Base-by-base conservation (phyloP, 805 yeast species). In the Pichia manshurica region DNA sequence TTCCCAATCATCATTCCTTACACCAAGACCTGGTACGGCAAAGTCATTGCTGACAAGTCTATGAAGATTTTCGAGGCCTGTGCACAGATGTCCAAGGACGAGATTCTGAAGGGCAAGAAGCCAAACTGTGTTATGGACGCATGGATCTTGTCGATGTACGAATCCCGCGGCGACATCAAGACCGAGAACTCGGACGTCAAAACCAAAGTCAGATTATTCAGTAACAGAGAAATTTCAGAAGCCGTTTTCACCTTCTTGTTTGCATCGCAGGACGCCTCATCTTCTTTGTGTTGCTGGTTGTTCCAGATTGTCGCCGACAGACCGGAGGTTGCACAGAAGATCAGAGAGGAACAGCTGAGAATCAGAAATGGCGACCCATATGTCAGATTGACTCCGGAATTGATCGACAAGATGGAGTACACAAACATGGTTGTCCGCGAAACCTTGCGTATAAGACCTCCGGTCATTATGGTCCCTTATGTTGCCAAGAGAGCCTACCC, bases 1-100 rank as follows among this genome's bases (percentile, higher is more conserved):
- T 93, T 93, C 81, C 99, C 99, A 53, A 87, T 93, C 59, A 91
- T 93, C 54, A 67, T 93, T 42, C 99, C 99, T 28, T 93, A 77
- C 75, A 89, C 99, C 52, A 93, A 91, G 72, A 84, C 99, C 32
- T 93, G 99, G 99, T 87, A 90, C 68, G 99, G 99, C 56, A 84
- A 87, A 72, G 81, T 77, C 63, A 85, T 90, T 61, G 95, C 97
- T 48, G 96, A 93, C 65, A 79, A 83, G 74, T 87, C 96, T 16
- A 91, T 93, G 97, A 83, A 80, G 58, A 82, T 88, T 58, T 89
- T 93, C 59, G 96, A 82, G 61, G 69, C 68, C 23, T 91, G 98
- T 73, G 96, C 99, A 16, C 88, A 76, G 56, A 78, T 73, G 79
- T 87, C 98, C 46, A 91, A 91, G 67, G 78, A 76, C 48, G 82